These are phyloP conservation scores for Periconia sp. DNA, from an alignment of 2,329 filamentous ascomycete genomes.

Conservation along the genomic window DNA sequence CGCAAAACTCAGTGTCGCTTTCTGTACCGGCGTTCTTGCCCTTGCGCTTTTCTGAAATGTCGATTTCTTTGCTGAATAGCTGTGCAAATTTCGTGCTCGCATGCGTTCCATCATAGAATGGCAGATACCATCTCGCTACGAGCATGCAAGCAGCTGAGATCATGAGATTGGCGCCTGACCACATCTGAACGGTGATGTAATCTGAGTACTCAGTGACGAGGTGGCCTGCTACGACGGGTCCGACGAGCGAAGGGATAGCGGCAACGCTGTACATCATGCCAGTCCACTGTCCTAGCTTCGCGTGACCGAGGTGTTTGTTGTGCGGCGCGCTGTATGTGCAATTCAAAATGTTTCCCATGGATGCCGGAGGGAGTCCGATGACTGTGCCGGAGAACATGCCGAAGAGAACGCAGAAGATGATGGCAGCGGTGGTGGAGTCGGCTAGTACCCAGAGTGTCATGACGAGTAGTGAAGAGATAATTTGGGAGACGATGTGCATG, in stretches of 20 bases:
- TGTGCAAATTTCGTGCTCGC: slow-evolving; percentile 21
- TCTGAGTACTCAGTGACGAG: slow-evolving; percentile 49
- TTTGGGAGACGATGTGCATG: slow-evolving; percentile 52
- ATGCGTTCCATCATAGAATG: slow-evolving; percentile 33
- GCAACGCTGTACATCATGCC: slow-evolving; percentile 60
- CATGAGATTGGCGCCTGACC: slow-evolving; percentile 52
- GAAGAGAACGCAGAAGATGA: slow-evolving; percentile 57
- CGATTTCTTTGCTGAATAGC: slow-evolving; percentile 13
- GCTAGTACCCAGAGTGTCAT: slow-evolving; percentile 53
- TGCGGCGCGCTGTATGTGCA: slow-evolving; percentile 35
- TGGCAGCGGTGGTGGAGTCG: slow-evolving; percentile 43
- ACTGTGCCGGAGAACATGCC: slow-evolving; percentile 57
- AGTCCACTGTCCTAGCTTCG: slow-evolving; percentile 58
- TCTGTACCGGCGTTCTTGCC: slow-evolving; percentile 15
- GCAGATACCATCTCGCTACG: slow-evolving; percentile 37
- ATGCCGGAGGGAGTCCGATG: slow-evolving; percentile 58
- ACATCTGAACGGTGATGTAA: slow-evolving; percentile 55
- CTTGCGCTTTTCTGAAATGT: slow-evolving; percentile 9
- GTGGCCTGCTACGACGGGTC: slow-evolving; percentile 56
- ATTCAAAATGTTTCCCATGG: slow-evolving; percentile 53
- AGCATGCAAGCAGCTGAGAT: slow-evolving; percentile 51
- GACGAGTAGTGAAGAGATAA: slow-evolving; percentile 50
- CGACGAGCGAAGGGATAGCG: slow-evolving; percentile 52
- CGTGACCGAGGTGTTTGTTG: slow-evolving; percentile 30
- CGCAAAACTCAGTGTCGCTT: slow-evolving; percentile 12